Base-by-base conservation (phyloP, 805 yeast species). In the Nakazawaea ishiwadae region DNA sequence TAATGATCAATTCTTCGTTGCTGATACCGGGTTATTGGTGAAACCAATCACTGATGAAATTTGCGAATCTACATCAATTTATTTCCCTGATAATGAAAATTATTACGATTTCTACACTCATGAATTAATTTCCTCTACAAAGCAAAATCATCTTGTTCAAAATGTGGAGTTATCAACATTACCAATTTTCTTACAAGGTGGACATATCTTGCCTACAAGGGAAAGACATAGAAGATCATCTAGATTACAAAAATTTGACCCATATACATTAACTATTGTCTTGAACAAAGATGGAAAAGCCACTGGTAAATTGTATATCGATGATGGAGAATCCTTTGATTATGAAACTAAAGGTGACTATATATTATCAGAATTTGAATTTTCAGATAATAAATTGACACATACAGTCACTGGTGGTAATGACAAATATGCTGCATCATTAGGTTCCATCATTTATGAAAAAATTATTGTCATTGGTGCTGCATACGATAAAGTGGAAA, bases 1-100 rank as follows among this genome's bases (percentile, higher is more conserved):
- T 35, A 96, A 90, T 44, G 91, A 91, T 61, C 81, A 88, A 59
- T 91, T 91, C 59, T 85, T 78, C 54, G 47, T 91, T 16, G 96
- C 95, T 17, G 63, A 69, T 30, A 62, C 78, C 8, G 91, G 88
- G 1, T 54, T 91, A 12, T 55, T 91, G 44, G 85, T 86, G 1
- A 85, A 83, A 53, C 99, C 99, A 3, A 79, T 91, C 3, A 77
- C 84, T 1, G 73, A 71, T 1, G 77, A 77, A 47, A 75, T 68
- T 1, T 71, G 68, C 4, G 48, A 52, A 0, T 42, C 56, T 0
- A 69, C 71, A 0, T 55, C 56, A 1, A 55, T 82, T 5, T 69
- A 68, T 45, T 49, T 84, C 20, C 90, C 90, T 0, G 77, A 73
- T 39, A 58, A 58, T 15, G 77, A 75, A 43, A 48, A 65, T 1